Evolutionary conservation across 2,329 filamentous ascomycete species (phyloP).

Genomic region (Cladophialophora carrionii): DNA sequence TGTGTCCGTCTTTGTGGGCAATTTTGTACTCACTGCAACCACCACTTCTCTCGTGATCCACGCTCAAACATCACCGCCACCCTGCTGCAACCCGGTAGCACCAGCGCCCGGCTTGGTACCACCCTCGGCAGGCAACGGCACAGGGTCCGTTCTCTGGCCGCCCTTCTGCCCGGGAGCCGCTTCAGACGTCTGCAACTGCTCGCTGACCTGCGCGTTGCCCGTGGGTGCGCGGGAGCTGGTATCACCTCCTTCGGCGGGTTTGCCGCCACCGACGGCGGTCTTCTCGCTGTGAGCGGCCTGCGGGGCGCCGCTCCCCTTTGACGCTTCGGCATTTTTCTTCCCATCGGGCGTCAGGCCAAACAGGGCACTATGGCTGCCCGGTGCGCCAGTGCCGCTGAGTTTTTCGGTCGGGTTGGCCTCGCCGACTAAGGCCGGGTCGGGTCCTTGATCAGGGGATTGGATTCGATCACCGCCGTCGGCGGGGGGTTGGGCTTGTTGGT

Average conservation of each 20-base stretch:
- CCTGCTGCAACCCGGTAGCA: conserved; percentile 13
- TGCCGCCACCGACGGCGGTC: conserved; percentile 11
- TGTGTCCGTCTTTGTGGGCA: too few species aligned
- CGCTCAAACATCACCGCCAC: conserved; percentile 9
- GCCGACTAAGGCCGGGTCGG: conserved; percentile 34
- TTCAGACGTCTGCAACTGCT: conserved; percentile 26
- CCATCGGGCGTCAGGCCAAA: conserved; percentile 37
- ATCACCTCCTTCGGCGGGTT: conserved; percentile 5
- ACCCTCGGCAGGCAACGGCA: conserved; percentile 8
- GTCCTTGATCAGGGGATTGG: conserved; percentile 24
- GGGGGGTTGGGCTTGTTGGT: conserved; percentile 2
- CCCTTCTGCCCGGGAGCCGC: conserved; percentile 22
- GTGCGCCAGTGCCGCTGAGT: conserved; percentile 30
- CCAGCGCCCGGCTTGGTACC: conserved; percentile 25
- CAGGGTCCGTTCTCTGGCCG: conserved; percentile 28
- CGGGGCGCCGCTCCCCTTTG: conserved; percentile 4
- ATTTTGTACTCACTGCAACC: neutral
- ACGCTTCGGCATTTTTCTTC: conserved; percentile 22
- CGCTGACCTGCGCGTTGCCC: conserved; percentile 15
- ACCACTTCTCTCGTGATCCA: neutral
- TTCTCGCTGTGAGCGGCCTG: conserved; percentile 16
- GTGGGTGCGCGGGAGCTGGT: conserved; percentile 10
- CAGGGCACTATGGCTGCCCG: conserved; percentile 36
- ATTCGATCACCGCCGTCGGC: neutral
- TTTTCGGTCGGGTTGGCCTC: conserved; percentile 27